Base-by-base conservation (phyloP, 2,329 filamentous ascomycete genomes). In the Aspergillus pseudoviridinutans region DNA sequence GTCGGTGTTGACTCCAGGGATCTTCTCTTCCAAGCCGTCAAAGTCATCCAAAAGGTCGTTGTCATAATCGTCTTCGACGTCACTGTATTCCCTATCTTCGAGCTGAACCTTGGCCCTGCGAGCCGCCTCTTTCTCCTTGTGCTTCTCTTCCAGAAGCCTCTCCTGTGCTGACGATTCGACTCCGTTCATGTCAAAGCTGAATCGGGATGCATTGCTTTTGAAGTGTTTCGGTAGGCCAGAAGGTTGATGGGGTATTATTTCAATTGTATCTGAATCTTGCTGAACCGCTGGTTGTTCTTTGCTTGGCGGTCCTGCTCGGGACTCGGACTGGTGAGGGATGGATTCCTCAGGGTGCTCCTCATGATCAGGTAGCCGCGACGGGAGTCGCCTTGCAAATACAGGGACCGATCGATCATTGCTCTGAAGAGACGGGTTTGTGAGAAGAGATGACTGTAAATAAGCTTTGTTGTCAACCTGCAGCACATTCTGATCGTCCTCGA, bases 121-220 rank as follows among this genome's bases (percentile, higher is more conserved):
- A 29, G 71, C 74, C 58, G 80, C 74, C 68, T 81, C 75, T 73
- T 84, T 74, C 68, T 79, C 73, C 73, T 84, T 79, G 63, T 87
- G 84, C 53, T 84, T 84, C 58, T 87, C 85, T 71, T 88, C 85
- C 35, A 88, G 71, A 6, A 86, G 71, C 61, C 81, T 82, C 65
- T 88, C 85, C 66, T 88, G 84, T 0, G 79, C 77, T 4, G 81
- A 78, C 4, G 84, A 85, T 54, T 83, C 84, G 9, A 79, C 77
- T 17, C 80, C 81, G 5, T 78, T 80, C 64, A 87, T 81, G 60
- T 88, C 85, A 62, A 88, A 88, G 63, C 85, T 87, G 66, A 88
- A 88, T 9, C 85, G 76, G 1, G 84, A 87, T 0, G 84, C 82
- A 67, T 81, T 84, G 64, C 84, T 87, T 56, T 74, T 79, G 55